These are phyloP conservation scores for Cylindrodendrum hubeiense DNA, from an alignment of 2,329 filamentous ascomycete species.

Conservation along the genomic window DNA sequence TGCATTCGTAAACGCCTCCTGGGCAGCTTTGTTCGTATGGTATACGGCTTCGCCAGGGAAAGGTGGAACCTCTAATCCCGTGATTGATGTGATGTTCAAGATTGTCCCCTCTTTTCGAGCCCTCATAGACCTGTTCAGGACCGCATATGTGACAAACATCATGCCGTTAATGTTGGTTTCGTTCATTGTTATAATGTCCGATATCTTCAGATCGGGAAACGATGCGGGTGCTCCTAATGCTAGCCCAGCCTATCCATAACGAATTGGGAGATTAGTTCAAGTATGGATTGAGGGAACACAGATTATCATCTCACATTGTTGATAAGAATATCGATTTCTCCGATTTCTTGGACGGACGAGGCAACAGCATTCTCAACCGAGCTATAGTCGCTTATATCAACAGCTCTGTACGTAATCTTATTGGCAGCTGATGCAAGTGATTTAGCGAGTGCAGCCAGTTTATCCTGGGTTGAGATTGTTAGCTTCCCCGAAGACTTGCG, in stretches of 20 bases:
- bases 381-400: conserved; percentile 9
- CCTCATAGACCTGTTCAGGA: conserved; percentile 27
- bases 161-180: conserved; percentile 50
- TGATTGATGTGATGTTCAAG: conserved; percentile 24
- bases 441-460: conserved; percentile 1
- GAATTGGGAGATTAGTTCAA: too few relatives aligned
- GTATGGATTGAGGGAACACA: too few relatives aligned
- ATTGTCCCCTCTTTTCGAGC: conserved; percentile 22
- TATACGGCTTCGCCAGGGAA: conserved; percentile 28
- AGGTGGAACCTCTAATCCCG: conserved; percentile 18
- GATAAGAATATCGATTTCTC: conserved; percentile 26
- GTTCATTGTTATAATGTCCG: conserved; percentile 16
- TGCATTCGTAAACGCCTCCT: conserved; percentile 22
- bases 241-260: conserved; percentile 28
- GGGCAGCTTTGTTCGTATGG: conserved; percentile 24
- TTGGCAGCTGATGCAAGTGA: too few relatives aligned
- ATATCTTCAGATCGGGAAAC: conserved; percentile 20
- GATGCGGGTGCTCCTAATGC: conserved; percentile 24
- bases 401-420: neutral
- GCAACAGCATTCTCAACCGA: conserved; percentile 12
- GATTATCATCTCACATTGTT: conserved; percentile 33
- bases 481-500: neutral
- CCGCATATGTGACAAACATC: conserved; percentile 49
- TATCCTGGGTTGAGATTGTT: conserved; percentile 8
- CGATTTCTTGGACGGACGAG: conserved; percentile 9